Conservation (phyloP, 2,329 filamentous ascomycete genomes). For the Aquanectria penicillioides region DNA sequence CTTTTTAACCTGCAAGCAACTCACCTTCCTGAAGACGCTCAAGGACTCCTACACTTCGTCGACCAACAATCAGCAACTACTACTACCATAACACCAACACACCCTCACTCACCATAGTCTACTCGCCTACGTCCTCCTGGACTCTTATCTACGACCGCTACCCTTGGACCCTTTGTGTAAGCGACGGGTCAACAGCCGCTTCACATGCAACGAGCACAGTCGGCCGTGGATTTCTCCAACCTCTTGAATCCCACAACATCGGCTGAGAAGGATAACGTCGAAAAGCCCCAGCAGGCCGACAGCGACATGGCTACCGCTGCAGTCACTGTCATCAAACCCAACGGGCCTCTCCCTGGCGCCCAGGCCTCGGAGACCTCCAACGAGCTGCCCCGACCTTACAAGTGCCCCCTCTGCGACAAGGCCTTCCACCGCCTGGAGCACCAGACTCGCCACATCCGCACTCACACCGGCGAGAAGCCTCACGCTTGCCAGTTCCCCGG, state of each 20-base stretch:
- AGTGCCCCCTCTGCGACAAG: conserved; percentile 97
- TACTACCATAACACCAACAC: background rate
- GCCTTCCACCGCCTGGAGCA: conserved; percentile 98
- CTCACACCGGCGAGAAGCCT: conserved; percentile 97
- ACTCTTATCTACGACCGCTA: conserved; percentile 24
- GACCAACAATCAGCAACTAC: conserved; percentile 3
- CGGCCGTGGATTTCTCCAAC: conserved; percentile 79
- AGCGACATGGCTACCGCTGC: conserved; percentile 61
- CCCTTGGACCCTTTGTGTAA: conserved; percentile 30
- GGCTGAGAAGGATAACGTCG: conserved; percentile 36
- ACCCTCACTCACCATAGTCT: conserved; percentile 17
- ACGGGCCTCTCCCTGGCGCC: conserved; percentile 70
- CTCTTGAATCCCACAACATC: conserved; percentile 70
- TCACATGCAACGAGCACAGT: conserved; percentile 81
- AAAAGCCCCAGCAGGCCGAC: conserved; percentile 45
- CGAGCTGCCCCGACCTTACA: conserved; percentile 95
- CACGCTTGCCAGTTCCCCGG: conserved; percentile 95
- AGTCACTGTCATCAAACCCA: conserved; percentile 68
- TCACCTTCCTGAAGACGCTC: conserved; percentile 3
- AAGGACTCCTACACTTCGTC: conserved; percentile 10
- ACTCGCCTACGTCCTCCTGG: conserved; percentile 18
- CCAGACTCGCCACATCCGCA: conserved; percentile 90
- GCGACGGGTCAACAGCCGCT: conserved; percentile 41
- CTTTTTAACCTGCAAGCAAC: conserved; percentile 18
- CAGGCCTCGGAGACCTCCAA: conserved; percentile 64